Evolutionary conservation across 2,329 filamentous ascomycete genomes (phyloP).

Genomic region (Pseudocercospora macadamiae): DNA sequence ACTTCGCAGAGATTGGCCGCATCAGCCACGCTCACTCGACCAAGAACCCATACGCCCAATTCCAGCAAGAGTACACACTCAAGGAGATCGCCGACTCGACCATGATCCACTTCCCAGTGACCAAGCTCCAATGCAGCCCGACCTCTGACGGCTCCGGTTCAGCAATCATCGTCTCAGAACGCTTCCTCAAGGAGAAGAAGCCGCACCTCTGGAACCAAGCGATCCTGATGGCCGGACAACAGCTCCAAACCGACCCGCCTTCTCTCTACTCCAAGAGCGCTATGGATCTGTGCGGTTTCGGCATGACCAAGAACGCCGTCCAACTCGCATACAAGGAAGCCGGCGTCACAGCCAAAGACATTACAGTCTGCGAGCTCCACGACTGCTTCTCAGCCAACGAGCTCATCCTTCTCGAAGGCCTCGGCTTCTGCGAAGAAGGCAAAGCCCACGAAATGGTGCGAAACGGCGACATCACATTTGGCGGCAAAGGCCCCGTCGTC

Average conservation of each 20-base stretch:
- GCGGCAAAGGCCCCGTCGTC: slow-evolving; percentile 74
- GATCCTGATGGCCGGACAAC: slow-evolving; percentile 86
- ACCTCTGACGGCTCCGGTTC: slow-evolving; percentile 92
- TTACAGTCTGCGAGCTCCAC: slow-evolving; percentile 88
- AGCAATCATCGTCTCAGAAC: slow-evolving; percentile 83
- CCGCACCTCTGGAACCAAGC: slow-evolving; percentile 82
- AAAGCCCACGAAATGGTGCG: slow-evolving; percentile 92
- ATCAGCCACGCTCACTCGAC: slow-evolving; percentile 91
- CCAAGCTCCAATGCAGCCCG: slow-evolving; percentile 98
- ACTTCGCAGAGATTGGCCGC: slow-evolving; percentile 93
- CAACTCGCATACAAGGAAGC: slow-evolving; percentile 74
- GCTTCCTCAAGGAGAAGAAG: slow-evolving; percentile 80
- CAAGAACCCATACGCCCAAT: slow-evolving; percentile 97
- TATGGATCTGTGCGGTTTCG: slow-evolving; percentile 87
- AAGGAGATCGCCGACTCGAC: slow-evolving; percentile 77
- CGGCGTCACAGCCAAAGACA: slow-evolving; percentile 64
- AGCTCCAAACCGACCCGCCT: slow-evolving; percentile 80
- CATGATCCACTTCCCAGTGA: slow-evolving; percentile 83
- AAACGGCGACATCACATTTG: slow-evolving; percentile 87
- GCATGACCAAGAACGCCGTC: slow-evolving; percentile 77
- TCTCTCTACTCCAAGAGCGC: slow-evolving; percentile 75
- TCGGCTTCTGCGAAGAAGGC: slow-evolving; percentile 74
- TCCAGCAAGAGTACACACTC: slow-evolving; percentile 85
- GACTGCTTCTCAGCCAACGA: slow-evolving; percentile 97
- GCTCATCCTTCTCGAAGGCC: slow-evolving; percentile 84